These are phyloP conservation scores for Colletotrichum echinochloae DNA, from an alignment of 2,329 filamentous ascomycete genomes.

Conservation along the genomic window DNA sequence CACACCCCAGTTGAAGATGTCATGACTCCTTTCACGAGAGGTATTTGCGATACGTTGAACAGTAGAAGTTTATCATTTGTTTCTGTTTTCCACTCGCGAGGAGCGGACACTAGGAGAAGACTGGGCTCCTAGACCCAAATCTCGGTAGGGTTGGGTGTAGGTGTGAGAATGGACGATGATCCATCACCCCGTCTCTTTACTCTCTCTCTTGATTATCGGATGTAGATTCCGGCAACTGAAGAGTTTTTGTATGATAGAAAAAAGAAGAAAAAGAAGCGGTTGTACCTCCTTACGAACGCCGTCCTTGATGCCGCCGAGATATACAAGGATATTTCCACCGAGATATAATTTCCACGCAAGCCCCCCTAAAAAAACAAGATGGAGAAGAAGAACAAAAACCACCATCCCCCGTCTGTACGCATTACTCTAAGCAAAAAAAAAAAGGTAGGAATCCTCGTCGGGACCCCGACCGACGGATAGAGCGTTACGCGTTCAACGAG, in stretches of 20 bases:
- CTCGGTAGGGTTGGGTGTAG: no score
- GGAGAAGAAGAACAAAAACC: neutral
- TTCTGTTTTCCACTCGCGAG: neutral
- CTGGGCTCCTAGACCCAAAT: neutral
- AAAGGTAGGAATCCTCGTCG: no score
- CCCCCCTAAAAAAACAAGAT: neutral
- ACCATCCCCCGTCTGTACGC: no score
- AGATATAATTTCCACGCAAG: constrained; percentile 32
- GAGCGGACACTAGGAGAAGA: neutral
- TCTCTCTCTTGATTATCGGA: neutral
- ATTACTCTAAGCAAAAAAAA: no score
- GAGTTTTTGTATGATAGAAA: neutral
- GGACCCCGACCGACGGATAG: no score
- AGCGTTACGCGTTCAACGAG: no score
- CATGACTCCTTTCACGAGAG: neutral
- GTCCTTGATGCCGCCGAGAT: constrained; percentile 40
- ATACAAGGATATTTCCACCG: constrained; percentile 21
- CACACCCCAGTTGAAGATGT: neutral
- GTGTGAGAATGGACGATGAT: neutral
- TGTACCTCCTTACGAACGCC: constrained; percentile 10
- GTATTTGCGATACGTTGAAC: neutral
- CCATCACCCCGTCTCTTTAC: neutral
- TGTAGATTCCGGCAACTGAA: neutral
- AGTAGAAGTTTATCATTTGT: neutral
- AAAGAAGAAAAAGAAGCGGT: neutral